Percentiles rank a stretch among this genome's conserved stretches.
Conservation (phyloP, 1,284 basidiomycete genomes). For the Cystobasidium slooffiae region DNA sequence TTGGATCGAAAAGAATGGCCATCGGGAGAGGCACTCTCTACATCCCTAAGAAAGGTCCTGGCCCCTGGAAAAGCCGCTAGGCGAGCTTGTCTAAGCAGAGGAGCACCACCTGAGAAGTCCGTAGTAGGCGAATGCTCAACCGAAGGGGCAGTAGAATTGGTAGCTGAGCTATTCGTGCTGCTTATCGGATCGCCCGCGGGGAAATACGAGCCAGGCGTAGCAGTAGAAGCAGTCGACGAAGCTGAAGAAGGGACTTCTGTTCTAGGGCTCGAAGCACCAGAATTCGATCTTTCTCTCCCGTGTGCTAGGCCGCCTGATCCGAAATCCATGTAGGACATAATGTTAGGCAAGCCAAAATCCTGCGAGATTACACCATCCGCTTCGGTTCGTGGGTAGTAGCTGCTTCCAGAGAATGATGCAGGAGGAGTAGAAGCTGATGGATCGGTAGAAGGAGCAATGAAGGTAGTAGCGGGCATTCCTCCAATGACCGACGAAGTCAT, state of each 20-base stretch:
- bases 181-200: conserved; percentile 26
- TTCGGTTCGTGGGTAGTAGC: conserved; percentile 33
- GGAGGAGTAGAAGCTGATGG: conserved; percentile 32
- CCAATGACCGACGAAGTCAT: conserved; percentile 37
- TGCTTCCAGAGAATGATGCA: conserved; percentile 28
- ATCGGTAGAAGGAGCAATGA: conserved; percentile 5
- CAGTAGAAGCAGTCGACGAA: conserved; percentile 23
- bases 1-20: conserved; percentile 22
- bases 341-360: conserved; percentile 35
- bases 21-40: neutral
- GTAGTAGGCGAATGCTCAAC: conserved; percentile 19
- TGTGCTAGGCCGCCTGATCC: conserved; percentile 2
- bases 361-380: conserved; percentile 15
- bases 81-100: conserved; percentile 25
- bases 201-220: conserved; percentile 28
- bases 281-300: conserved; percentile 1
- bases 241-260: conserved; percentile 27
- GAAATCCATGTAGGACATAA: conserved; percentile 15
- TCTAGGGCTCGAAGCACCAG: conserved; percentile 7
- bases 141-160: conserved; percentile 25
- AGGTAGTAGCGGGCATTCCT: conserved; percentile 32
- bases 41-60: conserved; percentile 10
- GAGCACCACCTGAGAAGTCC: conserved; percentile 34
- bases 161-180: conserved; percentile 10
- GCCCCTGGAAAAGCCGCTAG: conserved; percentile 23